Evolutionary conservation across 306 rosid species (phyloP).

Genomic region (Vicia villosa): DNA sequence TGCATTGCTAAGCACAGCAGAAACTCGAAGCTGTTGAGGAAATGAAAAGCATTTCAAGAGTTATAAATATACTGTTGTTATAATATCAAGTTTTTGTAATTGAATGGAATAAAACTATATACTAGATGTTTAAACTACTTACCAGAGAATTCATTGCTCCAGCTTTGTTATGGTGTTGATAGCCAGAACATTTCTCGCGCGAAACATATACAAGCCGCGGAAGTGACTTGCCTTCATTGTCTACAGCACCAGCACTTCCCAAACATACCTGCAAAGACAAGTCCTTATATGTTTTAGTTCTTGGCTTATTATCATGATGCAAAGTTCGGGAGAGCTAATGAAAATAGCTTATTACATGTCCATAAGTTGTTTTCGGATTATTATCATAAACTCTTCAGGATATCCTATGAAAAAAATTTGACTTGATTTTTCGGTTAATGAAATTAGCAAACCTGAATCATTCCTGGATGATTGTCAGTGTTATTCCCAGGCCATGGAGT

Average conservation of each 20-base stretch:
- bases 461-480: constrained; percentile 93
- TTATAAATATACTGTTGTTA: constrained; percentile 14
- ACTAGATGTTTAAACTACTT: constrained; percentile 38
- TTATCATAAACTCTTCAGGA: background rate
- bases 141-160: constrained; percentile 98
- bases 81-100: constrained; percentile 10
- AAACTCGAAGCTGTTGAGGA: constrained; percentile 76
- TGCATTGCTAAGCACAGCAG: constrained; percentile 94
- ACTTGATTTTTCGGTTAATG: background rate
- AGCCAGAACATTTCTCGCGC: constrained; percentile 84
- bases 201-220: constrained; percentile 90
- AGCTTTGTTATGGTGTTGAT: constrained; percentile 84
- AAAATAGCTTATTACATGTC: background rate
- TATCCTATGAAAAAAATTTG: background rate
- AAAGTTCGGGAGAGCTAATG: background rate
- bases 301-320: constrained; percentile 1
- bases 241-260: constrained; percentile 87
- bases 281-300: constrained; percentile 4
- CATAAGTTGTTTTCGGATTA: background rate
- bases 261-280: constrained; percentile 65
- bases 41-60: constrained; percentile 30
- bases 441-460: constrained; percentile 74
- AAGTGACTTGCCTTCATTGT: constrained; percentile 73
- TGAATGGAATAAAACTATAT: background rate
- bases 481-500: constrained; percentile 96